phyloP scores from a whole-genome alignment of 1,284 basidiomycete species.

The Xerocomus minutiporus region DNA sequence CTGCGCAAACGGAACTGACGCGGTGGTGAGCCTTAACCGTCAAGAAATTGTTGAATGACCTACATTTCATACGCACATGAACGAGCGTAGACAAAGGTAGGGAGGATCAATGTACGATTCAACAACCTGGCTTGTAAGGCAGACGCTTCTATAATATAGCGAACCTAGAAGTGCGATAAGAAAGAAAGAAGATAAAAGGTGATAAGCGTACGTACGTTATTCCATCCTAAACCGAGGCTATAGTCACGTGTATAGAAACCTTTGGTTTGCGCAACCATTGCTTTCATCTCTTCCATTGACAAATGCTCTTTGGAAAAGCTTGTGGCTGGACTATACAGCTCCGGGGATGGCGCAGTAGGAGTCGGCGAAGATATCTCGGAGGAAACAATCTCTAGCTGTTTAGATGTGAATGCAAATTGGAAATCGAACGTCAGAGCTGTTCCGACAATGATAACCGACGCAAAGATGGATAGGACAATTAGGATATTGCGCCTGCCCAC shows the following conservation, averaged over 20 bases:
- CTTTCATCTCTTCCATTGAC: constrained; percentile 18
- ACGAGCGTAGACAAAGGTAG: constrained; percentile 39
- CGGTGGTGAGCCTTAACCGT: not conserved
- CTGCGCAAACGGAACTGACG: constrained; percentile 27
- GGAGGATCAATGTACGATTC: constrained; percentile 38
- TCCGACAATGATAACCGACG: constrained; percentile 6
- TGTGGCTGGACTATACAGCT: not conserved
- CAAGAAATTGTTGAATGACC: constrained; percentile 4
- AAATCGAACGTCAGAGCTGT: constrained; percentile 11
- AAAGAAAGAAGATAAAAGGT: not conserved
- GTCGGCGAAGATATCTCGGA: constrained; percentile 1
- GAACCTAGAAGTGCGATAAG: constrained; percentile 25
- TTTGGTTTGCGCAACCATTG: constrained; percentile 30
- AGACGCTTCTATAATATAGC: constrained; percentile 40
- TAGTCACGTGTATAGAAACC: constrained; percentile 37
- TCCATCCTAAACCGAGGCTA: constrained; percentile 39
- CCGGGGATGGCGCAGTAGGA: not conserved
- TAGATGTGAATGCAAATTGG: constrained; percentile 4
- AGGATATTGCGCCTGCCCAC: constrained; percentile 13
- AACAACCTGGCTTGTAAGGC: constrained; percentile 35
- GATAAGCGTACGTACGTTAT: constrained; percentile 29
- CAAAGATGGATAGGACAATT: constrained; percentile 2
- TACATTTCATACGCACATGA: constrained; percentile 35
- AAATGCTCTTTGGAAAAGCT: constrained; percentile 13
- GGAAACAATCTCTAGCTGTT: not conserved